Evolutionary conservation across 2,329 filamentous ascomycete genomes (phyloP).

Genomic region (Rutstroemia sp.): DNA sequence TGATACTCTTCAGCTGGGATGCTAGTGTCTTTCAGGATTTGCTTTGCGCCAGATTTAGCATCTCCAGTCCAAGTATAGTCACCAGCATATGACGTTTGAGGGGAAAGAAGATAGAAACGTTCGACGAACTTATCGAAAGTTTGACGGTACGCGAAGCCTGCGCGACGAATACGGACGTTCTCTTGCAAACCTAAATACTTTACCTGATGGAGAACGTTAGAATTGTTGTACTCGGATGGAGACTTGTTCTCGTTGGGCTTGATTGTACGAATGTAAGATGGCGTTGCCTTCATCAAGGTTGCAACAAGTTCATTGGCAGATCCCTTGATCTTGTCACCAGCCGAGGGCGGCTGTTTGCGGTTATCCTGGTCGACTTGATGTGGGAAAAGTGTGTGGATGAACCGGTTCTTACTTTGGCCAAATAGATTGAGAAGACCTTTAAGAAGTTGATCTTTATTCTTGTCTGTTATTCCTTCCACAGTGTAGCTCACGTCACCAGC

Average conservation of each 20-base stretch:
- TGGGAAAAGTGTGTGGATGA: constrained; percentile 85
- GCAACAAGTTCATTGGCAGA: constrained; percentile 93
- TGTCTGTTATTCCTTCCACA: constrained; percentile 95
- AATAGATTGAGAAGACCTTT: constrained; percentile 90
- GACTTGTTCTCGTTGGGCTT: constrained; percentile 99
- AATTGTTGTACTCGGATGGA: constrained; percentile 80
- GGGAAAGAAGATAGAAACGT: constrained; percentile 90
- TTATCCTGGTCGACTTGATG: constrained; percentile 93
- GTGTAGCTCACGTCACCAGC: constrained; percentile 94
- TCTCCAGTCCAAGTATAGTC: constrained; percentile 96
- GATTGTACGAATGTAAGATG: constrained; percentile 97
- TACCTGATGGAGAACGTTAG: constrained; percentile 94
- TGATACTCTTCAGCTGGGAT: constrained; percentile 95
- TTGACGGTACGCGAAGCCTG: constrained; percentile 94
- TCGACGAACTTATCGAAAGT: constrained; percentile 98
- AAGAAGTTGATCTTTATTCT: constrained; percentile 96
- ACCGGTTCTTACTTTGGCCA: constrained; percentile 73
- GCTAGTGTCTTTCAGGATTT: constrained; percentile 93
- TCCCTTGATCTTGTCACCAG: constrained; percentile 89
- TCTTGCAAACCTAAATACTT: constrained; percentile 99
- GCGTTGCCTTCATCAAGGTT: constrained; percentile 93
- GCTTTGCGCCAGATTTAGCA: constrained; percentile 76
- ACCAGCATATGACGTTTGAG: constrained; percentile 90
- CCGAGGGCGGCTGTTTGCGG: constrained; percentile 85
- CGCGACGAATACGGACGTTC: constrained; percentile 93